Conservation (phyloP, 2,329 filamentous ascomycete genomes). For the Microcyclosporella mali region DNA sequence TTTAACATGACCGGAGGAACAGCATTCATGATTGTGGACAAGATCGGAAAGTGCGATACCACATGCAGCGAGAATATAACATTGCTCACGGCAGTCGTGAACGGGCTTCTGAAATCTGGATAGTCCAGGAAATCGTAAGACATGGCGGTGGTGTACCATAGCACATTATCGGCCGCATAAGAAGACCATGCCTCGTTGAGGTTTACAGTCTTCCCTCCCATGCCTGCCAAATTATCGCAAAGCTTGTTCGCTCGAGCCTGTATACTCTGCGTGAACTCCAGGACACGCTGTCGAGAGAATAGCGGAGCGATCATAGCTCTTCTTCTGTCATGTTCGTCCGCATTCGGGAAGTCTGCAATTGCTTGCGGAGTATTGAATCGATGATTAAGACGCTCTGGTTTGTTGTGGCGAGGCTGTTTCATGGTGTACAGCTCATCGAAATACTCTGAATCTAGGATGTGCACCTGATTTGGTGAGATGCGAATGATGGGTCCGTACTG, state of each 20-base stretch:
- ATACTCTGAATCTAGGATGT: conserved; percentile 31
- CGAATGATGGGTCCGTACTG: conserved; percentile 30
- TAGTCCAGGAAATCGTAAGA: neutral
- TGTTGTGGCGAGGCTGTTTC: neutral
- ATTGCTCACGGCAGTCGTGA: neutral
- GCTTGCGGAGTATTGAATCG: neutral
- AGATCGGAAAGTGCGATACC: neutral
- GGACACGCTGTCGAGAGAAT: neutral
- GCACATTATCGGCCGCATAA: neutral
- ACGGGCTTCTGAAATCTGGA: neutral
- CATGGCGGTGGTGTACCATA: neutral
- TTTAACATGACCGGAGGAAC: neutral
- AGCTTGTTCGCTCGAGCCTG: neutral
- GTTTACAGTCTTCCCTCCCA: neutral
- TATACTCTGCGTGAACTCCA: neutral
- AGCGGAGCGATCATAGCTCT: neutral
- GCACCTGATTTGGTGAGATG: conserved; percentile 33
- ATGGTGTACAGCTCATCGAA: conserved; percentile 30
- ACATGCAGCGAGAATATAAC: neutral
- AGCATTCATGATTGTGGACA: neutral
- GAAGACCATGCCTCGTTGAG: neutral
- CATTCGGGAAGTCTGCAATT: neutral
- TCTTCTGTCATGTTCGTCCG: neutral
- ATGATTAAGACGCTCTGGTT: neutral
- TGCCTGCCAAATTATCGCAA: neutral